These are phyloP conservation scores for Alternaria dauci DNA, from an alignment of 2,329 filamentous ascomycete genomes.

Conservation along the genomic window DNA sequence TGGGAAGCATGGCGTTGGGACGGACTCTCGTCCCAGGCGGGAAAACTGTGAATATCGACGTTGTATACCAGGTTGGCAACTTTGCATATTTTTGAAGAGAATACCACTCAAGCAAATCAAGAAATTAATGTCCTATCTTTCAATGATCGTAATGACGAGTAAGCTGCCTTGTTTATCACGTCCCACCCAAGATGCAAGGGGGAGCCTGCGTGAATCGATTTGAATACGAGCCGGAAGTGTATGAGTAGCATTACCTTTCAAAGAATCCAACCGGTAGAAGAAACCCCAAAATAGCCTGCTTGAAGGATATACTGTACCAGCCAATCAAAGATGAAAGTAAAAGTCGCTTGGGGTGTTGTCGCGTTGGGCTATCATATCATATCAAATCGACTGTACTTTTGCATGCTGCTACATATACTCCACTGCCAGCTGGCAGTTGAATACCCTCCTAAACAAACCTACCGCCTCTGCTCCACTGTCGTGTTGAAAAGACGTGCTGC, in stretches of 20 bases:
- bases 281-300: background rate
- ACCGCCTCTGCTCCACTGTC: slow-evolving; percentile 5
- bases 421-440: slow-evolving; percentile 18
- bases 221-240: background rate
- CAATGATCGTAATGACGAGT: background rate
- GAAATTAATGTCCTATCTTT: background rate
- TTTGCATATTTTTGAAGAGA: background rate
- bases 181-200: background rate
- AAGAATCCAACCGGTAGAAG: background rate
- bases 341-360: slow-evolving; percentile 25
- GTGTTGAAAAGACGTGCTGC: slow-evolving; percentile 19
- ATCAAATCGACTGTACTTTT: slow-evolving; percentile 22
- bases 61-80: background rate
- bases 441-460: slow-evolving; percentile 15
- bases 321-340: background rate
- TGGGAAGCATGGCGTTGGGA: slow-evolving; percentile 1
- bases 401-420: slow-evolving; percentile 12
- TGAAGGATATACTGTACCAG: background rate
- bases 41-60: background rate
- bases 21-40: background rate
- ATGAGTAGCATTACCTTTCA: background rate
- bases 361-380: slow-evolving; percentile 25
- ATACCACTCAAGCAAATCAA: background rate
- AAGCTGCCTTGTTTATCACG: background rate
- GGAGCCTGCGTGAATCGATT: background rate